Base-by-base conservation (phyloP, 2,329 filamentous ascomycete genomes). In the Rhinocladiella mackenziei region DNA sequence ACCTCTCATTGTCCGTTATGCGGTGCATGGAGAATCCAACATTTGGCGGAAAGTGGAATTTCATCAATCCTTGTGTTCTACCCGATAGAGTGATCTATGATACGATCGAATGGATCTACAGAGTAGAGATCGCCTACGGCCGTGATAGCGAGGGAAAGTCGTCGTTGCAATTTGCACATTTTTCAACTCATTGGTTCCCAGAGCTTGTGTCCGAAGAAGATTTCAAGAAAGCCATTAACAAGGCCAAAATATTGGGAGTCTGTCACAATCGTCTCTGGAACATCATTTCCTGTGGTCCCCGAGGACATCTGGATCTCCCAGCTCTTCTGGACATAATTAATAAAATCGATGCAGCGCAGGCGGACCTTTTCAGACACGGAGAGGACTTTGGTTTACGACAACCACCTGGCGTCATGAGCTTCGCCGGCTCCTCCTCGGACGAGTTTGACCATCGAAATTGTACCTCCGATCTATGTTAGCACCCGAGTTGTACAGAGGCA, bases 401-500 rank as follows among this genome's bases (percentile, higher is more conserved):
- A 23, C 15, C n/a, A 20, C 38, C 38, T 14, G 28, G n/a, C n/a
- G n/a, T n/a, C n/a, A n/a, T n/a, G n/a, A n/a, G n/a, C n/a, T n/a
- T n/a, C n/a, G n/a, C n/a, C n/a, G n/a, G n/a, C n/a, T 20, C 10
- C 14, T 18, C 11, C 17, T 4, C 11, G n/a, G 11, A 7, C 9
- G 10, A 14, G 7, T 19, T 5, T 17, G 25, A 13, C 14, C 29
- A 18, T 23, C 18, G 5, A 29, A 32, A 8, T 9, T 41, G 38
- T 10, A 32, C 38, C 10, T 23, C 29, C 10, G 38, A 41, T 22
- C 38, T 32, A n/a, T 41, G 38, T 22, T 19, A 41, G 28, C 38
- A 41, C 38, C 14, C 38, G 38, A 23, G 38, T 41, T 31, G 38
- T 11, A 10, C 38, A 41, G 23, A 19, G 28, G n/a, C 38, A 41